Base-by-base conservation (phyloP, 2,329 filamentous ascomycete species). In the Talaromyces sp. region DNA sequence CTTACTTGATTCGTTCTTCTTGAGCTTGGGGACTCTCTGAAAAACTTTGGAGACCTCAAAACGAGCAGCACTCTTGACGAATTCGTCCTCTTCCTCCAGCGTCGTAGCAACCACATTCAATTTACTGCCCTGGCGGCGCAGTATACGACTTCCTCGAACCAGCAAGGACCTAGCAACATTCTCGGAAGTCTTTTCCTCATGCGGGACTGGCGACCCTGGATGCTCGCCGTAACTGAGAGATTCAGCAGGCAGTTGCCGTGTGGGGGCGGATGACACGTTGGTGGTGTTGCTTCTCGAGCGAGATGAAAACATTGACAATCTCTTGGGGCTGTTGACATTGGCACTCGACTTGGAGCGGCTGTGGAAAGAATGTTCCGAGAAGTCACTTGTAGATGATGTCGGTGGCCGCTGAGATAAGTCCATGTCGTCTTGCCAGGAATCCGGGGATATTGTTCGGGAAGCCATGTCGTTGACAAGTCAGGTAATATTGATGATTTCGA, bases 261-360 rank as follows among this genome's bases (percentile, higher is more conserved):
- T 31, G 35, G 76, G 76, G 22, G 82, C 82, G 48, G 81, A 67
- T 68, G 78, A 80, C 1, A 84, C 84, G 10, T 83, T 87, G 66
- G 81, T 83, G 27, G 81, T 82, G 47, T 79, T 79, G 67, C 77
- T 79, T 66, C 78, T 71, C 8, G 78, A 77, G 19, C 78, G 77
- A 13, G 52, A 56, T 41, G 74, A 73, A 41, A 80, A 79, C 63
- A 79, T 75, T 0, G 78, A 80, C 13, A 77, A 63, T 35, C 77
- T 75, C 68, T 74, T 79, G 22, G 78, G 77, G 63, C 73, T 79
- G 19, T 76, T 71, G 13, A 74, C 67, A 65, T 74, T 72, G 27
- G 74, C 75, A 39, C 70, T 76, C 10, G 76, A 78, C 50, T 73
- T 72, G 16, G 76, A 78, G 31, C 76, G 76, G 45, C 69, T 65